phyloP scores from a whole-genome alignment of 1,284 basidiomycete species.

The Chiua sp. region DNA sequence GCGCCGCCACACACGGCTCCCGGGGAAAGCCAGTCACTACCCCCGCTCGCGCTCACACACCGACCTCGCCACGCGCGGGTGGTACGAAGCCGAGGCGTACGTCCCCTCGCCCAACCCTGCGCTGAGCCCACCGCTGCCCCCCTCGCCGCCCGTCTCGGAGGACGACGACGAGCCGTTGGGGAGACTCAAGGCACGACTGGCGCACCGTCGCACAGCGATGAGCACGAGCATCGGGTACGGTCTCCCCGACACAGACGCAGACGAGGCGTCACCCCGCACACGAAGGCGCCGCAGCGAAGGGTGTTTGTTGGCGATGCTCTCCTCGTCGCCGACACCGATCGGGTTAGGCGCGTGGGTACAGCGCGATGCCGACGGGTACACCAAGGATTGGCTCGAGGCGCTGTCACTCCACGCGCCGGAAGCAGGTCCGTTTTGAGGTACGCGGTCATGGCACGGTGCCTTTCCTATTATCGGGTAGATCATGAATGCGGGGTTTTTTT shows the following conservation, averaged over 20 bases:
- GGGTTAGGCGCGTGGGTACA: slow-evolving; percentile 9
- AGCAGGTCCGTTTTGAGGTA: not conserved
- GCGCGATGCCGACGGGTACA: slow-evolving; percentile 4
- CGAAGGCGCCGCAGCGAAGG: slow-evolving; percentile 26
- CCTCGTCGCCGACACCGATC: slow-evolving; percentile 24
- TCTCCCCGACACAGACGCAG: not conserved
- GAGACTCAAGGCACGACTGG: slow-evolving; percentile 15
- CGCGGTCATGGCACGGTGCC: too few relatives aligned
- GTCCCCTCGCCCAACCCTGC: slow-evolving; percentile 15
- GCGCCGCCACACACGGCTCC: slow-evolving; percentile 24
- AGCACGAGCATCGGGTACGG: not conserved
- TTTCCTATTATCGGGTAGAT: not conserved
- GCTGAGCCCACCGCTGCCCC: slow-evolving; percentile 24
- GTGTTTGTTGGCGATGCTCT: slow-evolving; percentile 20
- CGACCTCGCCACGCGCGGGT: slow-evolving; percentile 6
- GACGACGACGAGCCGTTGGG: slow-evolving; percentile 26
- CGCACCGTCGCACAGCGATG: not conserved
- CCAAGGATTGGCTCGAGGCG: slow-evolving; percentile 26
- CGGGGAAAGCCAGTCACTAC: slow-evolving; percentile 16
- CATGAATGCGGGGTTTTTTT: not conserved
- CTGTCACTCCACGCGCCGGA: slow-evolving; percentile 17
- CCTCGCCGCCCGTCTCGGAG: not conserved
- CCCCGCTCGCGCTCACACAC: slow-evolving; percentile 13
- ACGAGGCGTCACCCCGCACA: slow-evolving; percentile 1
- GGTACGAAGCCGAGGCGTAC: slow-evolving; percentile 24